A percentile compares a stretch with the other conserved stretches of the same genome.
Evolutionary conservation across 2,329 filamentous ascomycete species (phyloP).

Genomic region (Botryosphaeria dothidea): DNA sequence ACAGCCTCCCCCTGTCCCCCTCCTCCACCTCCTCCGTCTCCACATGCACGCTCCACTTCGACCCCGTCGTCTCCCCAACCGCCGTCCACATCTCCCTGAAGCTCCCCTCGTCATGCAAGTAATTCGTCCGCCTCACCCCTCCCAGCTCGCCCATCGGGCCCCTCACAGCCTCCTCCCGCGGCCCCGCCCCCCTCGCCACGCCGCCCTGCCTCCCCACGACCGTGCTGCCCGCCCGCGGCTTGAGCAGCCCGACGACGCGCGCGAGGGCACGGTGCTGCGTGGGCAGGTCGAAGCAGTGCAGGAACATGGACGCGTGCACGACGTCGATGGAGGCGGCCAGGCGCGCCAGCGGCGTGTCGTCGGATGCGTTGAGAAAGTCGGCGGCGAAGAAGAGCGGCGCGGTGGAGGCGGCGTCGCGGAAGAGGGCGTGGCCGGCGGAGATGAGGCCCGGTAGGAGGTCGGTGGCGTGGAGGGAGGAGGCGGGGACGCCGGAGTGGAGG

Average conservation of each 20-base stretch:
- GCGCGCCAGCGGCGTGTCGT: neutral
- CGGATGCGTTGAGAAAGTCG: neutral
- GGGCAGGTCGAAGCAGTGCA: neutral
- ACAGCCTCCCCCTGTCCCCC: neutral
- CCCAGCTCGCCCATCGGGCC: neutral
- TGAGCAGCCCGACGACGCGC: neutral
- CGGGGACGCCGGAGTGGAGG: neutral
- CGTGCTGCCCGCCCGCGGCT: neutral
- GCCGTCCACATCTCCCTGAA: neutral
- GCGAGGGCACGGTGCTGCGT: neutral
- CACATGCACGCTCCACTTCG: neutral
- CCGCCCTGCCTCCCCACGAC: neutral
- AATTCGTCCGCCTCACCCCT: neutral
- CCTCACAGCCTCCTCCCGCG: neutral
- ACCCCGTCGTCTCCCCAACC: neutral
- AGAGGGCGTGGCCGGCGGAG: neutral
- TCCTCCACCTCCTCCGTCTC: neutral
- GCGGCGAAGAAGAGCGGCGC: neutral
- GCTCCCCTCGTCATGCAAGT: neutral
- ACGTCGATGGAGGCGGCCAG: neutral
- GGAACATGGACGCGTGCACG: neutral
- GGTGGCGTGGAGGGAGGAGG: neutral
- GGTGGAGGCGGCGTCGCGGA: neutral
- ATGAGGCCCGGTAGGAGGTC: neutral
- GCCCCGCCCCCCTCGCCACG: neutral